Evolutionary conservation across 495 filamentous ascomycete species (phyloP), one percentile per base, ranked within the genome.

Genomic region (Elasticomyces elasticus): DNA sequence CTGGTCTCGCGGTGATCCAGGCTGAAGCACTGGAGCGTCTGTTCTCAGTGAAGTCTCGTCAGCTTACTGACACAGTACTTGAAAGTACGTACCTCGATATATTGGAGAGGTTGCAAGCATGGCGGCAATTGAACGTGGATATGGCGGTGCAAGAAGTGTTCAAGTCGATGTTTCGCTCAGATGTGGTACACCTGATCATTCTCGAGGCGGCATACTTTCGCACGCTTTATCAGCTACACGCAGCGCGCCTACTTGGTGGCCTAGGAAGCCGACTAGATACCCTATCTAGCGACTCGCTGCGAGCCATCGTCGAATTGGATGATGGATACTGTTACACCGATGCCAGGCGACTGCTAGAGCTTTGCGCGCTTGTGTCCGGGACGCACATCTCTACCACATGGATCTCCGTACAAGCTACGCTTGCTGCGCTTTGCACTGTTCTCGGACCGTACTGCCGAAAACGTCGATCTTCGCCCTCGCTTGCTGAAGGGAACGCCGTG

Each of bases 151-250:
- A 26, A 17, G 28, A 49, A 15, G 25, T 49, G 9, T 35, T 5
- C 15, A 17, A 31, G 15, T n/a, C 6, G n/a, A 30, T 30, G 19
- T 49, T 31, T 33, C 47, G 47, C 47, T 49, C 47, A n/a, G 47
- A 49, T 33, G 35, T 49, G 5, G 27, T 49, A 15, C 47, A 49
- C 19, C 47, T 49, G 15, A 25, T 49, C 10, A 28, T 49, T 19
- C 47, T 49, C 5, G 47, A 49, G 26, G 28, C 47, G 17, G 23
- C 28, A 22, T 49, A 49, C 47, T 49, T 49, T 23, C 47, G 47
- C 47, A 49, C 47, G 2, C 15, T 49, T 10, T 49, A 30, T 22
- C 47, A 49, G 12, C 26, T 49, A 15, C 47, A 35, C 25, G 47
- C 28, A 6, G 40, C 17, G 6, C 20, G 6, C 6, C 7, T 43